A percentile compares a stretch with the other conserved stretches of the same genome.
Conservation (phyloP, 2,329 filamentous ascomycete species). For the Boeremia exigua region DNA sequence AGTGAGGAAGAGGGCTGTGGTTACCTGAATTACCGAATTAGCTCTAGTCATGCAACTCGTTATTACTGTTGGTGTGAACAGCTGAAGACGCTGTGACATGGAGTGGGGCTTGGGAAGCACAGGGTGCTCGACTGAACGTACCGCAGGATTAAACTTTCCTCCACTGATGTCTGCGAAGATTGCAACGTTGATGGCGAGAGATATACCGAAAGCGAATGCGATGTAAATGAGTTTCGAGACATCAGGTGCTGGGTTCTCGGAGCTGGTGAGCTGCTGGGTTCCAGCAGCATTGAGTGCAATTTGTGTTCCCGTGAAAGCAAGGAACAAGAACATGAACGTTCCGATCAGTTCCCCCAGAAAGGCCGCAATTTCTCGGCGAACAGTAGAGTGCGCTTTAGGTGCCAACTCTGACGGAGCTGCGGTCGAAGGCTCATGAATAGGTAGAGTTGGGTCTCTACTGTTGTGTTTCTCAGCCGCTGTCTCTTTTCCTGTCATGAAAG, state of each 20-base stretch:
- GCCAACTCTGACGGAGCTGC: conserved; percentile 11
- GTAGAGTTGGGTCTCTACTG: conserved; percentile 11
- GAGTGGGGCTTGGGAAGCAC: conserved; percentile 34
- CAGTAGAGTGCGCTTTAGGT: not conserved
- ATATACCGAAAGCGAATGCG: conserved; percentile 42
- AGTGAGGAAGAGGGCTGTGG: conserved; percentile 30
- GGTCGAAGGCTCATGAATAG: conserved; percentile 21
- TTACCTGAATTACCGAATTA: conserved; percentile 26
- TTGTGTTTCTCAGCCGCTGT: conserved; percentile 9
- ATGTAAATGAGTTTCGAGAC: conserved; percentile 46
- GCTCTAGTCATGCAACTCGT: not conserved
- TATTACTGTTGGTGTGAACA: not conserved
- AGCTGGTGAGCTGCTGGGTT: conserved; percentile 35
- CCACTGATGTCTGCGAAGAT: conserved; percentile 47
- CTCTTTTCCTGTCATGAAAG: conserved; percentile 15
- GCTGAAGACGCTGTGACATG: conserved; percentile 22
- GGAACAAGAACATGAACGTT: conserved; percentile 54
- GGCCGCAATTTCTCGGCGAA: conserved; percentile 30
- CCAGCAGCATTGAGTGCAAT: conserved; percentile 53
- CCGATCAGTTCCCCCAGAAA: conserved; percentile 54
- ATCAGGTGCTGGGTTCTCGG: conserved; percentile 18
- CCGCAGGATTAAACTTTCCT: conserved; percentile 37
- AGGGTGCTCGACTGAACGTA: conserved; percentile 30
- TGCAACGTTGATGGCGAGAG: conserved; percentile 45
- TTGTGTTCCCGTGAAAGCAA: conserved; percentile 49